Evolutionary conservation across 148 eudicot genomes (phyloP), one percentile per base, ranked within the genome.

Genomic region (Silene latifolia): DNA sequence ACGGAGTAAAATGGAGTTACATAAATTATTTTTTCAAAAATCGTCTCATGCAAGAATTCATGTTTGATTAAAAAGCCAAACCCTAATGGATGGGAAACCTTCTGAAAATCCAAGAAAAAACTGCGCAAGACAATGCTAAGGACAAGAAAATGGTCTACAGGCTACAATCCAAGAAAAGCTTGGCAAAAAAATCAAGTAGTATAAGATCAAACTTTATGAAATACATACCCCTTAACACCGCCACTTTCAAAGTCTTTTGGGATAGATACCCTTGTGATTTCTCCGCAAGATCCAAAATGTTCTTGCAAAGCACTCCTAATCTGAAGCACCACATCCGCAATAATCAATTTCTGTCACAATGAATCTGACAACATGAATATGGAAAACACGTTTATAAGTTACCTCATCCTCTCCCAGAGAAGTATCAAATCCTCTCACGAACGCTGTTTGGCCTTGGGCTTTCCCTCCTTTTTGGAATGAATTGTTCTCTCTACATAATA

Each of bases 271-370:
- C 97, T 89, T 29, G 88, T 78, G 46, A 96, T 89, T 78, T 92
- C 87, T 63, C 99, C 99, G 77, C 99, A 96, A 4, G 85, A 63
- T 29, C 79, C 88, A 68, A 96, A 96, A 74, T 86, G 90, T 79
- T 82, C 82, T 81, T 82, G 73, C 69, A 92, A 78, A 6, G 86
- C 74, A 78, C 79, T 81, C 75, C 89, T 85, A 66, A 87, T 78
- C 97, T 93, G 92, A 67, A 82, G 63, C 32, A 35, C 29, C 25
- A 39, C 7, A 0, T 11, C n/a, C 46, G 7, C 14, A 11, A 32
- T 35, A 44, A 21, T 67, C 3, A 39, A n/a, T 35, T 9, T 17
- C 44, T 27, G 48, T 66, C 7, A 17, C 0, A 8, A 2, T 5
- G 44, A 23, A 46, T 69, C 24, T 69, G 72, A 11, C 7, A 4